Evolutionary conservation across 148 eudicot genomes (phyloP), one percentile per base, ranked within the genome.

Genomic region (Salicornia ramosissima): DNA sequence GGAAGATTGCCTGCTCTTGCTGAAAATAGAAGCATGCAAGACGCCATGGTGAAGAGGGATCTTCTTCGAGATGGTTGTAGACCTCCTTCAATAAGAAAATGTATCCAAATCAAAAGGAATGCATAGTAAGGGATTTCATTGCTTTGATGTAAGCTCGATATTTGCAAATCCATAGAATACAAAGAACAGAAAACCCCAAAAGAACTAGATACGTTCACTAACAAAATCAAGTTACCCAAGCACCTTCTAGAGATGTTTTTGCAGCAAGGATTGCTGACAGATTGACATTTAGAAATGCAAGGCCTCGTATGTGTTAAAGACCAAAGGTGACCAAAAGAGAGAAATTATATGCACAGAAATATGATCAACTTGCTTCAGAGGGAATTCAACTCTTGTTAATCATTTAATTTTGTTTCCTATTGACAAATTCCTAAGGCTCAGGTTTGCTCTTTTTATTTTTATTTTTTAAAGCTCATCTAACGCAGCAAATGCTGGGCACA

Each of bases 11-110:
- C 83, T 50, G 88, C 97, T 85, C 85, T 78, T 31, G 97, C 90
- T 59, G 89, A 79, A 73, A 85, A 80, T 71, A 91, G 79, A 47
- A 91, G 88, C 97, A 91, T 91, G 85, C 79, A 78, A 31, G 91
- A 85, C 25, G 95, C 91, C 87, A 85, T 68, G 16, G 87, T 88
- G 78, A 86, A 88, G 73, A 91, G 88, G 73, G 97, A 91, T 83
- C 95, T 81, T 80, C 91, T 85, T 50, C 80, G 83, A 40, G 85
- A 85, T 80, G 91, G 89, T 73, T 72, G 94, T 70, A 90, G 67
- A 71, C 83, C 84, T 64, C 89, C 96, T 89, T 75, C 82, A 80
- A 65, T 22, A 70, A 71, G 65, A 58, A 74, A 56, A 43, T 16
- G 74, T n/a, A 73, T 56, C 51, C 24, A 31, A 60, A 51, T 13